Evolutionary conservation across 2,329 filamentous ascomycete genomes (phyloP), one percentile per base, ranked within the genome.

Genomic region (Alternaria ventricosa): DNA sequence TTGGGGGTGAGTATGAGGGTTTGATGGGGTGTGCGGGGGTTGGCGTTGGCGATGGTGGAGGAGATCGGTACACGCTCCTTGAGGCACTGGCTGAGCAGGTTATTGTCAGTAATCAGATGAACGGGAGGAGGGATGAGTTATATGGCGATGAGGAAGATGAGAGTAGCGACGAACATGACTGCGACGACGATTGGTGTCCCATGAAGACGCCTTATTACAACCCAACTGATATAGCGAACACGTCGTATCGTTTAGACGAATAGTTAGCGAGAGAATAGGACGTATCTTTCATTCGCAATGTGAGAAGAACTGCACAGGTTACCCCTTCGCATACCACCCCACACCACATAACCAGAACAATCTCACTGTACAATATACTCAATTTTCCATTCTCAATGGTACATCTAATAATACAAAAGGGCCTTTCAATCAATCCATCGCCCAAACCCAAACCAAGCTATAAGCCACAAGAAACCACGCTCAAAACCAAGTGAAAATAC

Each of bases 341-440:
- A 41, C 5, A n/a, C 5, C 33, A 41, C 36, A 41, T 41, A 4
- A 41, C 15, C 15, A 3, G 36, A 4, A 41, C 36, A 36, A 5
- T 28, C 8, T 41, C 36, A 41, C 36, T 18, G 15, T 41, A 18
- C 36, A 41, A 41, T 41, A 41, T 18, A 18, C n/a, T 41, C 36
- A 41, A 41, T 41, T 41, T 41, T 41, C 36, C 36, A 41, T 18
- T 41, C 36, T 18, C 20, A 9, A 41, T 53, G 49, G 49, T 36
- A 53, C 22, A 53, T 53, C 28, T 53, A 53, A 15, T 53, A 53
- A 53, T 53, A 53, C 49, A 53, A 53, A 53, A 53, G 36, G 33
- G 13, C 23, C 20, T 36, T 20, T 50, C 22, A 15, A 12, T 15
- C 49, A 36, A 53, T 36, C 33, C 33, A n/a, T 36, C 33, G 33